Conservation (phyloP, 75 land plant genomes). For the Cupressus sempervirens region DNA sequence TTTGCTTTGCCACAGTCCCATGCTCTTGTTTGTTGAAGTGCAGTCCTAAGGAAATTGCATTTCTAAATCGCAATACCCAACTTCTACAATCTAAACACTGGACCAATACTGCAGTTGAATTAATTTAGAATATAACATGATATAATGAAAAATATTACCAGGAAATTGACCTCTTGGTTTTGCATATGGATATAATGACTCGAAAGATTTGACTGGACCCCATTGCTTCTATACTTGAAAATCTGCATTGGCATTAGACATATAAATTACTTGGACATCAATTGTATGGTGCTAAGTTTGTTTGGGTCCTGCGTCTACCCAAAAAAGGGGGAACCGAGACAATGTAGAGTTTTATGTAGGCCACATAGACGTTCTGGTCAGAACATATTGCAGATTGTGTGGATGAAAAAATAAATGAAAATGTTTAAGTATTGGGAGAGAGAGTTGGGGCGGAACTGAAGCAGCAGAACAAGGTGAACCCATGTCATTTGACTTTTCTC, state of each 20-base stretch:
- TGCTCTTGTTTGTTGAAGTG: neutral
- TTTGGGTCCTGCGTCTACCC: too few relatives aligned
- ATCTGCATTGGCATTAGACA: conserved; percentile 15
- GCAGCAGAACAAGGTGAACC: too few relatives aligned
- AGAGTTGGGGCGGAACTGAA: too few relatives aligned
- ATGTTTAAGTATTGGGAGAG: too few relatives aligned
- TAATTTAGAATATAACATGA: neutral
- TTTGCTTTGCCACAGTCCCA: neutral
- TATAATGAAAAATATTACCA: conserved; percentile 16
- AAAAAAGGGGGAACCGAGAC: too few relatives aligned
- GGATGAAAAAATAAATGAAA: too few relatives aligned
- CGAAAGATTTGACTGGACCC: conserved; percentile 33
- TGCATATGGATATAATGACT: conserved; percentile 54
- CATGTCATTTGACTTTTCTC: too few relatives aligned
- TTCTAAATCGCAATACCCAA: neutral
- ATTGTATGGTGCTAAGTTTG: too few relatives aligned
- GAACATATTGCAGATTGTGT: too few relatives aligned
- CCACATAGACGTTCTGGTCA: too few relatives aligned
- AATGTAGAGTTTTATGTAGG: too few relatives aligned
- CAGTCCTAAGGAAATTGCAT: neutral
- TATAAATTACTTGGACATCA: too few relatives aligned
- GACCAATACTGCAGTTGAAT: neutral
- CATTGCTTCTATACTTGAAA: conserved; percentile 25
- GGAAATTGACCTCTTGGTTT: conserved; percentile 44
- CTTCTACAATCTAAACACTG: neutral